Percentiles rank a stretch among this genome's conserved stretches.
These are phyloP conservation scores for Hysterium pulicare DNA, from an alignment of 2,329 filamentous ascomycete species.

Conservation along the genomic window DNA sequence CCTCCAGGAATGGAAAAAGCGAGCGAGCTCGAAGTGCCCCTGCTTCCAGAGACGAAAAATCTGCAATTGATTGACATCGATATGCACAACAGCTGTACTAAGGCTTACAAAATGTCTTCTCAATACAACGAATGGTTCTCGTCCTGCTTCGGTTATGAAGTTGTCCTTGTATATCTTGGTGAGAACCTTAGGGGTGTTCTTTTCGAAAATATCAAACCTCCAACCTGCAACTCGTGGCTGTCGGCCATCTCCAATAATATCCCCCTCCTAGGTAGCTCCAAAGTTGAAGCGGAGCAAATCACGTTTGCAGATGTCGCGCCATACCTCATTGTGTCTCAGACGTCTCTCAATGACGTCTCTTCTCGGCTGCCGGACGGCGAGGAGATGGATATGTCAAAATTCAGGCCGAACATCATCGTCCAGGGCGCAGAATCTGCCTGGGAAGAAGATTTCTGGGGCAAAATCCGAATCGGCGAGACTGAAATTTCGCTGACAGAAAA, in stretches of 20 bases:
- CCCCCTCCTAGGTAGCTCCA: slow-evolving; percentile 11
- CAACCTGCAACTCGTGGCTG: slow-evolving; percentile 28
- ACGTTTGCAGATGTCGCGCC: slow-evolving; percentile 74
- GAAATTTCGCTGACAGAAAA: slow-evolving; percentile 43
- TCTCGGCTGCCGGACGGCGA: slow-evolving; percentile 32
- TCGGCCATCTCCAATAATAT: slow-evolving; percentile 23
- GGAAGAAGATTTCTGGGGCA: slow-evolving; percentile 48
- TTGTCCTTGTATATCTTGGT: slow-evolving; percentile 44
- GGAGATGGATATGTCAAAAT: slow-evolving; percentile 45
- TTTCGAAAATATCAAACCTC: slow-evolving; percentile 29
- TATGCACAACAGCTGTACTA: slow-evolving; percentile 44
- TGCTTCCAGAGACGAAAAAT: slow-evolving; percentile 34
- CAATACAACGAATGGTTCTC: slow-evolving; percentile 45
- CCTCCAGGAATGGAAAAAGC: slow-evolving; percentile 28
- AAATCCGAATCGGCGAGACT: slow-evolving; percentile 32
- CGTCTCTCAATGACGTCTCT: slow-evolving; percentile 67
- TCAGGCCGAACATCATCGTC: slow-evolving; percentile 46
- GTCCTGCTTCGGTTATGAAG: slow-evolving; percentile 42
- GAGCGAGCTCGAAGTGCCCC: slow-evolving; percentile 37
- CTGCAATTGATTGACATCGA: slow-evolving; percentile 38
- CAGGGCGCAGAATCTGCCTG: slow-evolving; percentile 38
- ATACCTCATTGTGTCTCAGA: slow-evolving; percentile 67
- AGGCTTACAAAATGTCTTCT: slow-evolving; percentile 42
- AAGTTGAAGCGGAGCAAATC: slow-evolving; percentile 39
- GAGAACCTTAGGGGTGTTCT: slow-evolving; percentile 40